phyloP scores from a whole-genome alignment of 345 rosid genomes.

The Eucalyptus victrix region DNA sequence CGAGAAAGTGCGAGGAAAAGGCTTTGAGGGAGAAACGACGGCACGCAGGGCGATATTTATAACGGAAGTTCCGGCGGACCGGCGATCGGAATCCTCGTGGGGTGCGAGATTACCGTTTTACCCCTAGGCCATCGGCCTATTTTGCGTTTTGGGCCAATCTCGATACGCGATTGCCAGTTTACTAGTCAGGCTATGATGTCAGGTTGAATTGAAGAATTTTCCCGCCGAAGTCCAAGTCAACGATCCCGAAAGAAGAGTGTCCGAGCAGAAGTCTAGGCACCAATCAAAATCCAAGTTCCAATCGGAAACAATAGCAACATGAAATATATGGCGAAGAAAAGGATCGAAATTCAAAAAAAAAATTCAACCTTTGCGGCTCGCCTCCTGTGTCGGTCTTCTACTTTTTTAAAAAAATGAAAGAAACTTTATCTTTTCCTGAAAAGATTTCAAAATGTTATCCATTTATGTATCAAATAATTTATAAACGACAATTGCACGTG shows the following conservation, averaged over 20 bases:
- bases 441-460: neutral
- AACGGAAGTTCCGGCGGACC: neutral
- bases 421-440: neutral
- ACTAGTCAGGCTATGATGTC: neutral
- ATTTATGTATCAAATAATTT: accelerated
- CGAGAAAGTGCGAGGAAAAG: neutral
- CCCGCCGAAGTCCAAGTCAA: neutral
- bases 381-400: too few species aligned
- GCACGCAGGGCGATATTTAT: neutral
- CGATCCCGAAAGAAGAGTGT: neutral
- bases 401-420: neutral
- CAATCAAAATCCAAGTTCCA: neutral
- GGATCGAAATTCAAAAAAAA: neutral
- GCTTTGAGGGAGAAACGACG: neutral
- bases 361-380: neutral
- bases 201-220: neutral
- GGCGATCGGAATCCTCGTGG: too few species aligned
- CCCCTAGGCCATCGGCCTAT: neutral
- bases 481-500: accelerated
- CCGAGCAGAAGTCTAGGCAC: neutral
- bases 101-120: neutral
- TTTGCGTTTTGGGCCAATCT: too few species aligned
- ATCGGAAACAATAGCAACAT: neutral
- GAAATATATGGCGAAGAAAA: neutral
- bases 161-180: neutral